Percentiles rank a stretch among this genome's conserved stretches.
Conservation (phyloP, 805 yeast genomes). For the Saccharomycopsis guyanensis region DNA sequence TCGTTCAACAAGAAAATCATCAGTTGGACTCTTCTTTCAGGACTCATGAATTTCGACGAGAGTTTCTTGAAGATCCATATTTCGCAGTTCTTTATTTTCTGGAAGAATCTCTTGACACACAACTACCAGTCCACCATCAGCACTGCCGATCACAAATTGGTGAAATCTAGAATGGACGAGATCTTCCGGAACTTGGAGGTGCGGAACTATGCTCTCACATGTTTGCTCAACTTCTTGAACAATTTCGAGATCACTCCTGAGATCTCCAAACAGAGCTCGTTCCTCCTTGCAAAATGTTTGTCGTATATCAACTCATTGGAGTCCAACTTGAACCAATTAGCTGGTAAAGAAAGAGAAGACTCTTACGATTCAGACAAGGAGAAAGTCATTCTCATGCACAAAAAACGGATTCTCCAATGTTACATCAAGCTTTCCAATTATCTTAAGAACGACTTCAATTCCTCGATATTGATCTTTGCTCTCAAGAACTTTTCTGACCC, state of each 20-base stretch:
- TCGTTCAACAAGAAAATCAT: slow-evolving; percentile 33
- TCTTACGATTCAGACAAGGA: slow-evolving; percentile 25
- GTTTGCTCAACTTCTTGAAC: slow-evolving; percentile 46
- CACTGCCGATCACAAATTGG: slow-evolving; percentile 25
- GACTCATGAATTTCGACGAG: slow-evolving; percentile 55
- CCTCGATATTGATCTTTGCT: slow-evolving; percentile 33
- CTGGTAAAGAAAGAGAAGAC: slow-evolving; percentile 19
- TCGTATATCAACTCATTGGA: slow-evolving; percentile 29
- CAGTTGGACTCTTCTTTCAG: slow-evolving; percentile 58
- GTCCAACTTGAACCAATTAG: slow-evolving; percentile 26
- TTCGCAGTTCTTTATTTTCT: slow-evolving; percentile 51
- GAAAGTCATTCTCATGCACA: slow-evolving; percentile 31
- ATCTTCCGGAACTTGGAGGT: slow-evolving; percentile 39
- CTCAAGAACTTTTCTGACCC: slow-evolving; percentile 40
- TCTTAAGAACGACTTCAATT: slow-evolving; percentile 31
- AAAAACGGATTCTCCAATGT: slow-evolving; percentile 39
- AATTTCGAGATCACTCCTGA: slow-evolving; percentile 33
- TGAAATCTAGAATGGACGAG: slow-evolving; percentile 24
- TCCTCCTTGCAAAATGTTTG: slow-evolving; percentile 38
- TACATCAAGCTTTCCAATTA: slow-evolving; percentile 31
- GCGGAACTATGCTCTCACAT: slow-evolving; percentile 50
- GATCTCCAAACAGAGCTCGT: slow-evolving; percentile 38
- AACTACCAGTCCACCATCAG: slow-evolving; percentile 35
- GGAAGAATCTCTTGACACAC: slow-evolving; percentile 54
- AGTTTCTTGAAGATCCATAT: slow-evolving; percentile 46